phyloP scores from a whole-genome alignment of 306 rosid species.

The Sophora flavescens region DNA sequence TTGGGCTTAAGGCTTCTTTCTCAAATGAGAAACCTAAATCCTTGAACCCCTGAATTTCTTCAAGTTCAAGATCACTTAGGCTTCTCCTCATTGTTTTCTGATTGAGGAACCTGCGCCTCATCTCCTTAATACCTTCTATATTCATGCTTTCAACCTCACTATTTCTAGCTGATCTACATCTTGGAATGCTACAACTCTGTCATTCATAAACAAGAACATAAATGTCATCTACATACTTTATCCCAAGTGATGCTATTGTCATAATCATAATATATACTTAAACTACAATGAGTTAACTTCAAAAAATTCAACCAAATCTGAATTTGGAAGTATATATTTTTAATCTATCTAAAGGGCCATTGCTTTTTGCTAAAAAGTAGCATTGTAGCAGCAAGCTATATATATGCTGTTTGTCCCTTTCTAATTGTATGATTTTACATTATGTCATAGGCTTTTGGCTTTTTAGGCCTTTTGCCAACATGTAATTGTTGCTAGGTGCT shows the following conservation, averaged over 20 bases:
- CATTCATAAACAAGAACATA: constrained; percentile 35
- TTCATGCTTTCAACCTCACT: constrained; percentile 47
- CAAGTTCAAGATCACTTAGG: constrained; percentile 76
- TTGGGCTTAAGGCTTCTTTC: constrained; percentile 63
- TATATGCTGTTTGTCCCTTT: constrained; percentile 36
- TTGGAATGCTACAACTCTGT: constrained; percentile 66
- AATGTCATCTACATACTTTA: not conserved
- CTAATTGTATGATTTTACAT: constrained; percentile 33
- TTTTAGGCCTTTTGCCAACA: constrained; percentile 15
- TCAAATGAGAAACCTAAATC: constrained; percentile 94
- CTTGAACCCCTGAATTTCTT: constrained; percentile 93
- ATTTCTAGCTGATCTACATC: constrained; percentile 44
- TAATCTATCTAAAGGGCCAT: constrained; percentile 18
- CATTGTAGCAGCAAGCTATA: not conserved
- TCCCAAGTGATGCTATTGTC: too few species aligned
- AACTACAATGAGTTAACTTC: not conserved
- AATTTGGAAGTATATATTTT: constrained; percentile 28
- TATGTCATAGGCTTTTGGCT: constrained; percentile 41
- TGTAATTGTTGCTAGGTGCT: constrained; percentile 26
- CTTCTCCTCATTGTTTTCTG: constrained; percentile 67
- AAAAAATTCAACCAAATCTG: constrained; percentile 32
- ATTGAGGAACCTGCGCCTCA: constrained; percentile 50
- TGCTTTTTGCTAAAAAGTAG: constrained; percentile 27
- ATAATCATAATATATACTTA: too few species aligned
- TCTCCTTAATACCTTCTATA: constrained; percentile 59